A percentile compares a stretch with the other conserved stretches of the same genome.
phyloP scores from a whole-genome alignment of 2,329 filamentous ascomycete species.

The Penicillium digitatum region DNA sequence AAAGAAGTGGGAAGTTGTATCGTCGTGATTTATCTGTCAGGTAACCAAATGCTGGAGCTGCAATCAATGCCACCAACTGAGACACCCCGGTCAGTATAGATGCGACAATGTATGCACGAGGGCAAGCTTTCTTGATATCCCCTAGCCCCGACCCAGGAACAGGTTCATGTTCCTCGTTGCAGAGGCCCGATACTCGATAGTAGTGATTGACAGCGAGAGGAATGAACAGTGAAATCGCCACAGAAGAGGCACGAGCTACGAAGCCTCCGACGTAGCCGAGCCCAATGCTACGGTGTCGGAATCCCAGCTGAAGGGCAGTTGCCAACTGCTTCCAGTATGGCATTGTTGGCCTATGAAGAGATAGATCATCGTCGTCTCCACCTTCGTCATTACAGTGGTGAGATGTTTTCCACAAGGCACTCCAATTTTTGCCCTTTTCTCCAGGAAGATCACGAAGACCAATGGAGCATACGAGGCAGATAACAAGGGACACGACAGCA shows the following conservation, averaged over 20 bases:
- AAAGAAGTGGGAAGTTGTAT: conserved; percentile 69
- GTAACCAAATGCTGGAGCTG: conserved; percentile 83
- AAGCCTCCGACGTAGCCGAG: conserved; percentile 92
- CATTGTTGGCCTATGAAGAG: conserved; percentile 2
- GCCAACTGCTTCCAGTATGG: conserved; percentile 54
- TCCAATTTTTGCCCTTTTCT: conserved; percentile 73
- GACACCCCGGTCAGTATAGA: conserved; percentile 84
- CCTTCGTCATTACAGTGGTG: not conserved
- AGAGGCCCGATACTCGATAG: conserved; percentile 77
- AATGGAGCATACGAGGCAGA: conserved; percentile 72
- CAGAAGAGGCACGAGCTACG: conserved; percentile 87
- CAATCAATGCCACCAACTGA: conserved; percentile 78
- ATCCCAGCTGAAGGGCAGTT: conserved; percentile 64
- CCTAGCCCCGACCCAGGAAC: conserved; percentile 30
- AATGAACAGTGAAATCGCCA: conserved; percentile 92
- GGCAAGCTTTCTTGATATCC: conserved; percentile 80
- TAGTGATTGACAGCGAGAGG: conserved; percentile 90
- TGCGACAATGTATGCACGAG: conserved; percentile 80
- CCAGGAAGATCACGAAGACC: conserved; percentile 66
- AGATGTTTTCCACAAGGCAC: conserved; percentile 42
- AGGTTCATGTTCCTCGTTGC: conserved; percentile 49
- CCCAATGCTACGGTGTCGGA: conserved; percentile 71
- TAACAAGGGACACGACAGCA: conserved; percentile 63
- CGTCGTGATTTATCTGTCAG: conserved; percentile 64
- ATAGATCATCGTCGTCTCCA: conserved; percentile 6